Evolutionary conservation across 352 stramenopile genomes (phyloP).

Genomic region (Globisporangium ultimum): DNA sequence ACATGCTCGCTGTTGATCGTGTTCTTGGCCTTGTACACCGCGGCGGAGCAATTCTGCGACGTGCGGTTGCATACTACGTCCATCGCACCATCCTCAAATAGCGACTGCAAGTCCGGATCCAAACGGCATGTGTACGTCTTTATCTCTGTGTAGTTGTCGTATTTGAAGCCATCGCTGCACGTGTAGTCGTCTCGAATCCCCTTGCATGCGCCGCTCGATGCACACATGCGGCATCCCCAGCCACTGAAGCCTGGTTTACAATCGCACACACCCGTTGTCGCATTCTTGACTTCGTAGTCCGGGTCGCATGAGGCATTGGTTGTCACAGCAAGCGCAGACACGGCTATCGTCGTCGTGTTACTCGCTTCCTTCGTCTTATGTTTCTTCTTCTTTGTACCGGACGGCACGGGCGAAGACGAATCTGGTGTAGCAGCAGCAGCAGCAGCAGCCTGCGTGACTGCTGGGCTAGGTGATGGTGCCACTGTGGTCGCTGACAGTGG

Average conservation of each 20-base stretch:
- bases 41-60: constrained; percentile 48
- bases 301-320: constrained; percentile 35
- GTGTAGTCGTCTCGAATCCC: constrained; percentile 31
- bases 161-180: constrained; percentile 51
- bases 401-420: background rate
- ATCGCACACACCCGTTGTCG: constrained; percentile 47
- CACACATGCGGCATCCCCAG: constrained; percentile 65
- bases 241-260: constrained; percentile 58
- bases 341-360: background rate
- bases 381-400: background rate
- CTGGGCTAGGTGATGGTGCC: background rate
- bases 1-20: constrained; percentile 50
- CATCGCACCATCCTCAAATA: constrained; percentile 67
- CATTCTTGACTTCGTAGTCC: constrained; percentile 55
- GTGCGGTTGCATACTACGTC: constrained; percentile 58
- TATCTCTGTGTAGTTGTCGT: constrained; percentile 32
- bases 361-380: background rate
- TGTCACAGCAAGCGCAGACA: constrained; percentile 12
- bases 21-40: constrained; percentile 59
- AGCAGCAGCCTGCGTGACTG: background rate
- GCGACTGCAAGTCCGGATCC: constrained; percentile 42
- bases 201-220: constrained; percentile 26
- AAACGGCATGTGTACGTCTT: constrained; percentile 76
- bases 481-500: background rate
- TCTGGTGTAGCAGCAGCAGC: background rate